Evolutionary conservation across 78 protist species (phyloP), one percentile per base, ranked within the genome.

Genomic region (Creolimax fragrantissima): DNA sequence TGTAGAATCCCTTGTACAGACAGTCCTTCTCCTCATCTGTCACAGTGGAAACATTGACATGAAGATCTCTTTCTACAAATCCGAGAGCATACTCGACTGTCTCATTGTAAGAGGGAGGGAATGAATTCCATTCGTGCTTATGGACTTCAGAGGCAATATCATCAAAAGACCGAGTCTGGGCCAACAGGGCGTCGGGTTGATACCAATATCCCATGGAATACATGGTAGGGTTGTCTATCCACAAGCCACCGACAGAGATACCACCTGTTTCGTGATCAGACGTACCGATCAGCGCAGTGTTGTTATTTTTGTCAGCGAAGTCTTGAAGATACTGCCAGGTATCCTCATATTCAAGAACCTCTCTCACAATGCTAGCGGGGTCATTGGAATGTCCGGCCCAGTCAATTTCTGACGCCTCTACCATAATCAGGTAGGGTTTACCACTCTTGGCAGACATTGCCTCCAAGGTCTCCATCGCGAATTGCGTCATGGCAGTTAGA

Each of bases 221-320:
- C 43, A 32, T 66, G 24, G 41, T 58, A 7, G 39, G 47, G 58
- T 88, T 58, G 67, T 43, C 6, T 11, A 5, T 45, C 36, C 42
- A 35, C 17, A 45, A 44, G 6, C 90, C 90, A 84, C 88, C 88
- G 45, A 84, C 24, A 42, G 88, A 24, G 47, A 84, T 32, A 11
- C 88, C 88, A 37, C 88, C 88, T 0, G 88, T 84, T 84, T 84
- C 88, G 88, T 84, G 88, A 84, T 84, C 88, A 24, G 88, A 84
- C 24, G 88, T 84, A 11, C 47, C 88, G 35, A 84, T 11, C 41
- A 84, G 88, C 74, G 74, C 74, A 58, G 74, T 58, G 74, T 32
- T 17, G 24, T 32, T 58, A 24, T 17, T 24, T 17, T 32, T 32
- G 74, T 58, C 39, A 17, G 11, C 74, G 74, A 24, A 58, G 74